These are phyloP conservation scores for Beauveria bassiana DNA, from an alignment of 2,329 filamentous ascomycete species.

Conservation along the genomic window DNA sequence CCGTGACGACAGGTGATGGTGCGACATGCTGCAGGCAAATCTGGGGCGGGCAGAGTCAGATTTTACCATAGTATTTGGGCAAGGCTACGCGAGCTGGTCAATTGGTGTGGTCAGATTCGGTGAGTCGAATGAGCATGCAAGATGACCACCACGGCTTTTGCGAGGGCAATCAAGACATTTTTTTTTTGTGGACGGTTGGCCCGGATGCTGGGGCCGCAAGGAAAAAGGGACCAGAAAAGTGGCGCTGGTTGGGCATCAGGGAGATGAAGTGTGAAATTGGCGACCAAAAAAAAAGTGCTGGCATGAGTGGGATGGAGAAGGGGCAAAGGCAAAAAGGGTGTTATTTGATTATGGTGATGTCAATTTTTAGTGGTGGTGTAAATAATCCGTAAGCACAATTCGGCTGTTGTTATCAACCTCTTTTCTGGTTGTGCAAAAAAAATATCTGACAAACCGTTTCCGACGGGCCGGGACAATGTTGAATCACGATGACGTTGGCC, in stretches of 20 bases:
- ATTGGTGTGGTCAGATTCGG: background rate
- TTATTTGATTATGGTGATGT: background rate
- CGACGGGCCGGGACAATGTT: background rate
- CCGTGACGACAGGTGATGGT: background rate
- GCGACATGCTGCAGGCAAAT: background rate
- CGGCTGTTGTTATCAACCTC: too few relatives aligned
- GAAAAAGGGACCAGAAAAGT: background rate
- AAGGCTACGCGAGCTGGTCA: background rate
- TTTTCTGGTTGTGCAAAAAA: too few relatives aligned
- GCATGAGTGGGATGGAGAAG: background rate
- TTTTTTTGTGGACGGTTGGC: background rate
- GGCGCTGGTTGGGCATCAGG: constrained; percentile 6
- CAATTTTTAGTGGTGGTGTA: too few relatives aligned
- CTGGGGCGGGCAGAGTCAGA: background rate
- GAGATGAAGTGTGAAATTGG: constrained; percentile 1
- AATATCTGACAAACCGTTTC: background rate
- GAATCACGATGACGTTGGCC: background rate
- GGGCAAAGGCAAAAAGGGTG: background rate
- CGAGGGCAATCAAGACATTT: background rate
- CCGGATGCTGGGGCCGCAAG: constrained; percentile 2
- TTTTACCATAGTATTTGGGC: background rate
- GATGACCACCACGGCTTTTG: too few relatives aligned
- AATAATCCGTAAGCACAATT: too few relatives aligned
- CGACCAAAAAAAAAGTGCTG: background rate
- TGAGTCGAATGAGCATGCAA: background rate